These are phyloP conservation scores for Tanacetum coccineum DNA, from an alignment of 129 eudicot genomes.

Conservation along the genomic window DNA sequence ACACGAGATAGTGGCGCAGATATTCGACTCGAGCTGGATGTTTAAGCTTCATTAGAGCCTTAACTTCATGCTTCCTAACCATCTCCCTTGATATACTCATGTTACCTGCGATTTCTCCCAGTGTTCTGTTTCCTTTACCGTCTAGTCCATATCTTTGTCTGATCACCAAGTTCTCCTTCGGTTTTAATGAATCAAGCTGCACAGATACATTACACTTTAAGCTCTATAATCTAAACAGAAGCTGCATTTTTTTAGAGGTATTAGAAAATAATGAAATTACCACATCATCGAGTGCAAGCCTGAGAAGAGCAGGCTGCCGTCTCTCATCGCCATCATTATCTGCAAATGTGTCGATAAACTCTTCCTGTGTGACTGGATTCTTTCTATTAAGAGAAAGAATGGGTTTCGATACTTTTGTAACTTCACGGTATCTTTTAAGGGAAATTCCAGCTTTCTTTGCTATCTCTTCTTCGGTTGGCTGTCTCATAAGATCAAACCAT, in stretches of 20 bases:
- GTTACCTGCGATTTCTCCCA: constrained; percentile 94
- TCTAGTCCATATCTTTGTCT: constrained; percentile 97
- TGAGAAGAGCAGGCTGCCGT: constrained; percentile 85
- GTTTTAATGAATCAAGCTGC: constrained; percentile 95
- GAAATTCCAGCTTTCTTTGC: constrained; percentile 65
- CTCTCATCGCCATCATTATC: constrained; percentile 70
- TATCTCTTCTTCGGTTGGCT: constrained; percentile 81
- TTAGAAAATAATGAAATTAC: constrained; percentile 37
- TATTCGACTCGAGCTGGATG: constrained; percentile 89
- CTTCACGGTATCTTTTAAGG: constrained; percentile 73
- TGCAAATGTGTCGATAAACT: constrained; percentile 61
- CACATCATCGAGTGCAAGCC: constrained; percentile 99
- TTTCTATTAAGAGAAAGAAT: constrained; percentile 67
- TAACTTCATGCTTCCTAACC: constrained; percentile 94
- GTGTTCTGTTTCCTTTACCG: constrained; percentile 87
- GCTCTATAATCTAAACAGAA: too few species aligned
- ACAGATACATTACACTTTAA: background rate
- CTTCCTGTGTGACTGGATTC: constrained; percentile 77
- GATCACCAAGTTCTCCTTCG: constrained; percentile 94
- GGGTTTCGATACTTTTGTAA: constrained; percentile 59
- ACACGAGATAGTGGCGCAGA: constrained; percentile 63
- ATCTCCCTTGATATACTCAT: constrained; percentile 92
- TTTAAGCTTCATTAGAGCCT: constrained; percentile 98
- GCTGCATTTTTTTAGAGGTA: too few species aligned
- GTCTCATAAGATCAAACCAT: constrained; percentile 62